Evolutionary conservation across 176 grass and related monocot genomes (phyloP).

Genomic region (Aegilops speltoides): DNA sequence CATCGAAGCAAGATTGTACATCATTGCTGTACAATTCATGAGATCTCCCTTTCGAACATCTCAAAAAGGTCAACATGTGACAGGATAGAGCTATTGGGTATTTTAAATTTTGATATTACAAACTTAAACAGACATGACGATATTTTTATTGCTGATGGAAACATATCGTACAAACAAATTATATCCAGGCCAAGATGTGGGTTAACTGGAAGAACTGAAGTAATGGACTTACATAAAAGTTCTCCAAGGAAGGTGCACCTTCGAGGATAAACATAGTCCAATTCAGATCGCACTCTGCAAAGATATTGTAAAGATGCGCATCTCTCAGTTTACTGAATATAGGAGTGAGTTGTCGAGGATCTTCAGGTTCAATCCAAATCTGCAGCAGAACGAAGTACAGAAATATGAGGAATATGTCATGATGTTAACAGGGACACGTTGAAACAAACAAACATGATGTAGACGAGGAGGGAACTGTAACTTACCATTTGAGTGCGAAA

Average conservation of each 20-base stretch:
- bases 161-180: not conserved
- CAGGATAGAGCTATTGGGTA: not conserved
- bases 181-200: not conserved
- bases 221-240: not conserved
- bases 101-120: not conserved
- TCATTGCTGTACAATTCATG: not conserved
- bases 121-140: not conserved
- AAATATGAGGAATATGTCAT: not conserved
- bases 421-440: not conserved
- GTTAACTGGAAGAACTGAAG: not conserved
- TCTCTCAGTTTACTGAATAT: slow-evolving; percentile 1
- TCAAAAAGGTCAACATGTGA: not conserved
- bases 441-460: not conserved
- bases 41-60: not conserved
- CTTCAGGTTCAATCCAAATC: not conserved
- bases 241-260: not conserved
- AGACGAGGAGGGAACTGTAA: not conserved
- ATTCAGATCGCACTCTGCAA: not conserved
- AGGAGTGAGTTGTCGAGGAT: not conserved
- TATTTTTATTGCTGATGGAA: not conserved
- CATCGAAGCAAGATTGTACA: not conserved
- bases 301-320: not conserved
- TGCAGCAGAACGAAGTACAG: not conserved
- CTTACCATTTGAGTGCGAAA: not conserved
- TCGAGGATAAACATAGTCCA: not conserved